Evolutionary conservation across 179 eudicot species (phyloP), one percentile per base, ranked within the genome.

Genomic region (Drosera spatulata): DNA sequence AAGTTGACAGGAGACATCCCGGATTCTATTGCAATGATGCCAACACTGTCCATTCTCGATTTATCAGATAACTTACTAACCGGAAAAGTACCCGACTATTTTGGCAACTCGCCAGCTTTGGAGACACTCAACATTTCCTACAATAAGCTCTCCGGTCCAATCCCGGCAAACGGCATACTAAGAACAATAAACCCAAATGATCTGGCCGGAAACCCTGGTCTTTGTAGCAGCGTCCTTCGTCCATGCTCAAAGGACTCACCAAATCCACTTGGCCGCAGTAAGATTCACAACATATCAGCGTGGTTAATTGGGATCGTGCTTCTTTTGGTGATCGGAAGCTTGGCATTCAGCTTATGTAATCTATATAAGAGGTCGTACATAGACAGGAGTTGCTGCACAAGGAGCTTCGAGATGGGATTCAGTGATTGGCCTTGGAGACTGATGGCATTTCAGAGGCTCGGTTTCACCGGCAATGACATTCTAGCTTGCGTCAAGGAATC

Each of bases 391-490:
- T 83, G 96, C 6, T 73, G 77, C 39, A 84, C 80, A 65, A 82
- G 75, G 44, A 73, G 73, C 40, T 81, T 77, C 49, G 85, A 69
- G 41, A 62, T 61, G 66, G 73, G 82, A 7, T 73, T 66, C 40
- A 83, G 84, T 3, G 81, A 75, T 33, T 89, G 97, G 97, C 97
- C 96, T 0, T 89, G 97, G 95, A 84, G 99, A 59, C 56, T 93
- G 49, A 80, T 85, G 88, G 95, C 96, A 14, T 93, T 93, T 74
- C 99, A 93, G 68, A 81, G 88, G 69, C 85, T 93, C 12, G 73
- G 78, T 39, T 93, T 89, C 75, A 80, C 77, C 1, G 81, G 86
- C 75, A 72, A 65, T 9, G 99, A 93, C 58, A 77, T 93, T 38
- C 66, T 89, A 10, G 66, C 83, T 0, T 82, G 94, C 74, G 69